Evolutionary conservation across 2,329 filamentous ascomycete genomes (phyloP).

Genomic region (Orbilia quercus): DNA sequence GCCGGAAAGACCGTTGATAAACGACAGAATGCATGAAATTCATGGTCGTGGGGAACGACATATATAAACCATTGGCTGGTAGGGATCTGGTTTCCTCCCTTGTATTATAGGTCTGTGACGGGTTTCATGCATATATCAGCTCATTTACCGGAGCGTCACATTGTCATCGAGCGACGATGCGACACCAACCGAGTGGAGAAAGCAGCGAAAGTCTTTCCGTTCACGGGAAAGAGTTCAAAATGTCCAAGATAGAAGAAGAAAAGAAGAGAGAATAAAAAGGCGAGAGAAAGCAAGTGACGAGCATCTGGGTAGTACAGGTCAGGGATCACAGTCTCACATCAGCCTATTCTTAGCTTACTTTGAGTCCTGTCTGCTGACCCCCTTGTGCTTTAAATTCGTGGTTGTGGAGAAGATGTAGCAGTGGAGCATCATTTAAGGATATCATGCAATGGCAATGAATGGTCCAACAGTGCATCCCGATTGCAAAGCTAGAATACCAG

Average conservation of each 20-base stretch:
- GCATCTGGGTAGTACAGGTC: conserved; percentile 34
- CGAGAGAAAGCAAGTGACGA: not conserved
- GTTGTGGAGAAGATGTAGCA: conserved; percentile 11
- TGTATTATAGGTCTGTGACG: conserved; percentile 28
- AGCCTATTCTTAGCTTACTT: conserved; percentile 53
- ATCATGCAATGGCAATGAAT: not conserved
- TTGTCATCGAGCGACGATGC: conserved; percentile 20
- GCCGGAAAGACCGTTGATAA: conserved; percentile 13
- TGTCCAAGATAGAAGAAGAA: not conserved
- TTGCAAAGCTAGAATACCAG: too few relatives aligned
- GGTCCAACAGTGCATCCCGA: not conserved
- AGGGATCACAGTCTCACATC: conserved; percentile 46
- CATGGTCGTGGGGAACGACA: not conserved
- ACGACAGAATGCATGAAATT: conserved; percentile 5
- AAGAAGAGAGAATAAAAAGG: too few relatives aligned
- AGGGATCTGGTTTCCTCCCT: conserved; percentile 8
- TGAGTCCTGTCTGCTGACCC: conserved; percentile 47
- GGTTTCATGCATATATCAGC: conserved; percentile 49
- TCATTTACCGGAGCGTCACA: conserved; percentile 46
- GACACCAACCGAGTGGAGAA: conserved; percentile 39
- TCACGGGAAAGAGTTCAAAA: conserved; percentile 26
- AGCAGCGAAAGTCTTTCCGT: conserved; percentile 20
- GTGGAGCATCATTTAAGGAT: not conserved
- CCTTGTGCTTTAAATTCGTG: conserved; percentile 7
- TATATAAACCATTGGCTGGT: conserved; percentile 9